Evolutionary conservation across 768 basidiomycete species (phyloP), one percentile per base, ranked within the genome.

Genomic region (Fomitopsis serialis): DNA sequence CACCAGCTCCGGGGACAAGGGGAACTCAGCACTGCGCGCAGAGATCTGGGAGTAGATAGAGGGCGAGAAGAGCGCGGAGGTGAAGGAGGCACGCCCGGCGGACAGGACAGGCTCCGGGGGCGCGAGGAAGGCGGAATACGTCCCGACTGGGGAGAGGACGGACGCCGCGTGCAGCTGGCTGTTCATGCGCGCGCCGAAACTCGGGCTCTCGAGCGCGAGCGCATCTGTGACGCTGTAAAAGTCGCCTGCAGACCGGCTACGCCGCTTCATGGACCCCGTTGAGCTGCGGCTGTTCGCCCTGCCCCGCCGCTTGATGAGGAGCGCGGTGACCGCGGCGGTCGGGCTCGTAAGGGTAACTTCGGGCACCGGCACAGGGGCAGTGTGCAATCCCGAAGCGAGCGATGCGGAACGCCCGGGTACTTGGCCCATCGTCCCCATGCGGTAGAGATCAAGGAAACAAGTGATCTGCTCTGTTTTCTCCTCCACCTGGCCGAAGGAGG

Each of bases 391-490:
- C 57, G 45, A 2, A 36, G 10, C n/a, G 27, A 22, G 24, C 6
- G 24, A 27, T 13, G n/a, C 24, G 22, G 36, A 32, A 9, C 34
- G 48, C 24, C n/a, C 40, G 19, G 40, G 25, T n/a, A 44, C 6
- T 17, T 35, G 29, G 23, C 34, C 23, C 52, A 35, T 60, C 55
- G 42, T 54, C 55, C n/a, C 15, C 34, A 58, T 47, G 48, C 58
- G 61, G 59, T 66, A 66, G 11, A 63, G 54, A 49, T 66, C 65
- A 21, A 63, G 61, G 60, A 61, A 66, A 2, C 60, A 57, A 8
- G 57, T 59, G 46, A 64, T 51, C 52, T 50, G 46, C 12, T 55
- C 51, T 24, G 59, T 56, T 21, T 57, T 50, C 17, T 53, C 43
- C 19, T 43, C 50, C 2, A 61, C 43, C 29, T 62, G 58, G 1